A percentile compares a stretch with the other conserved stretches of the same genome.
Evolutionary conservation across 2,329 filamentous ascomycete genomes (phyloP).

Genomic region (Stenocarpella maydis): DNA sequence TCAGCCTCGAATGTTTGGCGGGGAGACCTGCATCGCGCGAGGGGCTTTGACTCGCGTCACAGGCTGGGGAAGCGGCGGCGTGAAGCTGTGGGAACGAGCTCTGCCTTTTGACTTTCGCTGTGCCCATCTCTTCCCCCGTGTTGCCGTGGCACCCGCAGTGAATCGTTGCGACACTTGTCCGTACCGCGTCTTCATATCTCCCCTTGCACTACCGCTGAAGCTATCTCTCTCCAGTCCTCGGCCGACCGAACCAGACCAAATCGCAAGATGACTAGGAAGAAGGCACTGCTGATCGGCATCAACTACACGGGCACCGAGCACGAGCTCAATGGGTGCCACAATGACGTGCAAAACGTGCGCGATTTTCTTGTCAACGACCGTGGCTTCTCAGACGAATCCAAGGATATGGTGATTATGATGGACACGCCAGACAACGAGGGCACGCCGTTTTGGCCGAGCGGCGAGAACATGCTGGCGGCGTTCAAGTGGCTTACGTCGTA

Average conservation of each 20-base stretch:
- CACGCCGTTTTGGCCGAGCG: slow-evolving; percentile 46
- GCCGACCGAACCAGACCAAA: background rate
- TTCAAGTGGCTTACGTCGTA: slow-evolving; percentile 64
- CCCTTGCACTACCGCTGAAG: no score
- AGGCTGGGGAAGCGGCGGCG: background rate
- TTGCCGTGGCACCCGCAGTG: background rate
- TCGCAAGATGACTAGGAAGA: slow-evolving; percentile 42
- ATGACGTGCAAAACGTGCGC: slow-evolving; percentile 47
- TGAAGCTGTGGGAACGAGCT: background rate
- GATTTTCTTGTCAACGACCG: slow-evolving; percentile 48
- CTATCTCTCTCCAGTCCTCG: background rate
- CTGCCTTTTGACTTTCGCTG: background rate
- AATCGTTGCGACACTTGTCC: background rate
- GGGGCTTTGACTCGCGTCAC: slow-evolving; percentile 25
- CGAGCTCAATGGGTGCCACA: slow-evolving; percentile 64
- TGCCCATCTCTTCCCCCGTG: background rate
- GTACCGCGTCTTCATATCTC: background rate
- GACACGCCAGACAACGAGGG: slow-evolving; percentile 45
- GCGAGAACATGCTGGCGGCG: slow-evolving; percentile 52
- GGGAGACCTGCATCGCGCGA: slow-evolving; percentile 8
- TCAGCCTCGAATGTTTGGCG: slow-evolving; percentile 19
- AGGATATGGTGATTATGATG: slow-evolving; percentile 48
- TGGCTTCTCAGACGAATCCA: slow-evolving; percentile 45
- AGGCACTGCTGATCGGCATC: slow-evolving; percentile 57
- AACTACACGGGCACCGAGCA: slow-evolving; percentile 67